Evolutionary conservation across 371 early-diverging fungal species (phyloP).

Genomic region (Saksenaea oblongispora): DNA sequence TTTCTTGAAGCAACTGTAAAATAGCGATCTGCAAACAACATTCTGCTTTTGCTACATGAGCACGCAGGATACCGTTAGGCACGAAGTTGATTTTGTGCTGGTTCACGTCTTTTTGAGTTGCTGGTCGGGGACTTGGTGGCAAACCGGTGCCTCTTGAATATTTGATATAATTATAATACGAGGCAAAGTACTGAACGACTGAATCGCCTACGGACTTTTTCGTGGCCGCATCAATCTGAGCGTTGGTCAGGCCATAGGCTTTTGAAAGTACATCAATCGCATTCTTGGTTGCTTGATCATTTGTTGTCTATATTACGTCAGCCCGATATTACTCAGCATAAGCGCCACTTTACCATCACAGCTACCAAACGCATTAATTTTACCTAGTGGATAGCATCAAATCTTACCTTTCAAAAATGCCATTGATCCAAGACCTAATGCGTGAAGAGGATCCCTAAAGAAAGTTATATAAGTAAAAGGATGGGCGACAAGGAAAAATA

Average conservation of each 20-base stretch:
- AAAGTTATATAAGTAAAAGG: not conserved
- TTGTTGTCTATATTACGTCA: slow-evolving; percentile 43
- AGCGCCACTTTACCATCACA: slow-evolving; percentile 27
- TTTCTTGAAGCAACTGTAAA: slow-evolving; percentile 61
- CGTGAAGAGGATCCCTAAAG: slow-evolving; percentile 48
- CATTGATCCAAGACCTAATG: slow-evolving; percentile 51
- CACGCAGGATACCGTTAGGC: slow-evolving; percentile 64
- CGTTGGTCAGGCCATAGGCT: slow-evolving; percentile 54
- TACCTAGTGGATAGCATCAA: not conserved
- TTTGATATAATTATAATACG: slow-evolving; percentile 48
- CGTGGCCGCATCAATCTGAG: slow-evolving; percentile 63
- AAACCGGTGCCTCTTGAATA: slow-evolving; percentile 38
- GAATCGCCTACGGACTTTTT: slow-evolving; percentile 53
- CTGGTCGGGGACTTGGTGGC: slow-evolving; percentile 43
- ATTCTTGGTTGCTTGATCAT: slow-evolving; percentile 52
- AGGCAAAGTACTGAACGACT: slow-evolving; percentile 40
- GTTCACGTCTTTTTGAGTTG: slow-evolving; percentile 31
- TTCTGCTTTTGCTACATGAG: slow-evolving; percentile 64
- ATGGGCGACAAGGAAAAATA: not conserved
- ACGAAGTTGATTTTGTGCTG: slow-evolving; percentile 39
- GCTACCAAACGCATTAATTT: slow-evolving; percentile 7
- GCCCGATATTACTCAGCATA: not conserved
- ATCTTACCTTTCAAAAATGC: slow-evolving; percentile 52
- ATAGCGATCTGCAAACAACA: slow-evolving; percentile 61
- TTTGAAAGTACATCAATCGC: slow-evolving; percentile 57